A percentile compares a stretch with the other conserved stretches of the same genome.
phyloP scores from a whole-genome alignment of 2,329 filamentous ascomycete species.

The Ceratocystis papillata region DNA sequence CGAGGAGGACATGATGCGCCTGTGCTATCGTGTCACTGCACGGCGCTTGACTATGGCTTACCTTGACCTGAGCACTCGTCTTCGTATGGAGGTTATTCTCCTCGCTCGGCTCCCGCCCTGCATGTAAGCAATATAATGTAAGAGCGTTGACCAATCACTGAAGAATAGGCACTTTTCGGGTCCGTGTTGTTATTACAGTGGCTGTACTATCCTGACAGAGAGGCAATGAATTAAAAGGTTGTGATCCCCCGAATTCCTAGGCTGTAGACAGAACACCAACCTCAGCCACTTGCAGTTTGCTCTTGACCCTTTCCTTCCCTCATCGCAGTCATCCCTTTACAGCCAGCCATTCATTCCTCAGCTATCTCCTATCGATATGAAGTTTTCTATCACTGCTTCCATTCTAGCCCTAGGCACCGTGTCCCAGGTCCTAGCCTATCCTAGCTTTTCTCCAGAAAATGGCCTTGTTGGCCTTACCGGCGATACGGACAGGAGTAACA shows the following conservation, averaged over 20 bases:
- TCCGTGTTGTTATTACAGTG: background rate
- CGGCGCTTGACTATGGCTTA: background rate
- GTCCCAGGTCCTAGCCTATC: slow-evolving; percentile 20
- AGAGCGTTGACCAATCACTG: too few relatives aligned
- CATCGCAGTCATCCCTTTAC: background rate
- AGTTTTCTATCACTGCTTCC: slow-evolving; percentile 11
- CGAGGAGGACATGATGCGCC: background rate
- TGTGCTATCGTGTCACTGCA: background rate
- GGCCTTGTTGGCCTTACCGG: background rate
- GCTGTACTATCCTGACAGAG: background rate
- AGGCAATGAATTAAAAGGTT: background rate
- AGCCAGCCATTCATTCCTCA: background rate
- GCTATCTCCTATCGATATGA: slow-evolving; percentile 12
- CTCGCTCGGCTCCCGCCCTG: too few relatives aligned
- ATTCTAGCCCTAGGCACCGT: slow-evolving; percentile 19
- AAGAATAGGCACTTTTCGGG: background rate
- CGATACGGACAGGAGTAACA: background rate
- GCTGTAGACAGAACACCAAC: background rate
- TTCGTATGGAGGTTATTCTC: background rate
- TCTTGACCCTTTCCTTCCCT: background rate
- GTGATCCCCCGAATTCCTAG: background rate
- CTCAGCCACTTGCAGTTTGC: background rate
- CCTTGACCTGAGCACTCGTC: background rate
- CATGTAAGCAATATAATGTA: too few relatives aligned
- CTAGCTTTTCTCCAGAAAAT: background rate